phyloP scores from a whole-genome alignment of 2,329 filamentous ascomycete genomes.

The Fusarium luffae region DNA sequence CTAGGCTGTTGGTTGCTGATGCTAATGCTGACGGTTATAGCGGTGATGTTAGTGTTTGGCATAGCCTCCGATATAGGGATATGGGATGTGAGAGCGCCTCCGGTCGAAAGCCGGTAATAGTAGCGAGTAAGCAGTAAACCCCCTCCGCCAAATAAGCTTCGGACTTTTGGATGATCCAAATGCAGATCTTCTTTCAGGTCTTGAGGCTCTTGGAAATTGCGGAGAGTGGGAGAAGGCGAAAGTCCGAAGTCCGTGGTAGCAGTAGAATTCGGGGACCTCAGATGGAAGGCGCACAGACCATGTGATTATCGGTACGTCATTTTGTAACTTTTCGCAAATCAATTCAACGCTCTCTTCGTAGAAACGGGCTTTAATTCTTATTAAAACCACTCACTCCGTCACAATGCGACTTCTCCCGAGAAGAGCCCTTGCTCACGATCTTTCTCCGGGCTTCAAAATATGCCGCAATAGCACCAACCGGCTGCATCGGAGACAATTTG shows the following conservation, averaged over 20 bases:
- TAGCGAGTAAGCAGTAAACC: neutral
- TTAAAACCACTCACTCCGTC: constrained; percentile 25
- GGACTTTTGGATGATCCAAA: neutral
- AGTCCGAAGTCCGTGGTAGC: constrained; percentile 31
- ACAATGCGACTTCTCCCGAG: constrained; percentile 44
- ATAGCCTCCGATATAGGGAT: neutral
- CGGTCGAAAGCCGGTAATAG: constrained; percentile 12
- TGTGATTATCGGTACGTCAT: constrained; percentile 35
- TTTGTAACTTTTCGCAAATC: constrained; percentile 39
- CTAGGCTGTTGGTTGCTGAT: constrained; percentile 3
- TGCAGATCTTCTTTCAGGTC: constrained; percentile 11
- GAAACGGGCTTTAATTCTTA: constrained; percentile 4
- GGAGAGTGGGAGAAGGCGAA: constrained; percentile 7
- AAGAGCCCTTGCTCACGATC: constrained; percentile 31
- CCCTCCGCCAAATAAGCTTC: constrained; percentile 13
- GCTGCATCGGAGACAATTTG: constrained; percentile 49
- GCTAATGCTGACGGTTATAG: constrained; percentile 5
- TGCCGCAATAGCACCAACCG: constrained; percentile 48
- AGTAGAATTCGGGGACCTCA: neutral
- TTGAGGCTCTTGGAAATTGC: constrained; percentile 3
- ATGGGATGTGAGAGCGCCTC: neutral
- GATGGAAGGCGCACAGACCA: constrained; percentile 32
- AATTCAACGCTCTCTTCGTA: constrained; percentile 7
- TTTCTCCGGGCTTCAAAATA: constrained; percentile 28
- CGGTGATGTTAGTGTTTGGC: neutral